Evolutionary conservation across 1,139 yeast species (phyloP).

Genomic region (Pichia sp.): DNA sequence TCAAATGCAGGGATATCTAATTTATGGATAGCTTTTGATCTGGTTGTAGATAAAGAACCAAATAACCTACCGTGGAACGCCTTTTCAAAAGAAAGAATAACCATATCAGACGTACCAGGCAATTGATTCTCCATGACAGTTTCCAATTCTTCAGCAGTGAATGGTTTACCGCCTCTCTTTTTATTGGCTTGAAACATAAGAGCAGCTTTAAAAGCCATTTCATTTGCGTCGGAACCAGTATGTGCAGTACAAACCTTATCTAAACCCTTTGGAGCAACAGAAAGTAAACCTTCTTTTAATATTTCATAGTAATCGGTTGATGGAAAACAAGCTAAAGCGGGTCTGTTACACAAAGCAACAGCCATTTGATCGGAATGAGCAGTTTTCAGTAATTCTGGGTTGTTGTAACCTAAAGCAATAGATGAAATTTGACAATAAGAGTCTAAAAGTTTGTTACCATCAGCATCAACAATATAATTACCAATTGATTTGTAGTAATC

Average conservation of each 20-base stretch:
- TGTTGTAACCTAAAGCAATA: slow-evolving; percentile 68
- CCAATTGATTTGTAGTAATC: slow-evolving; percentile 64
- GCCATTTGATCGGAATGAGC: slow-evolving; percentile 63
- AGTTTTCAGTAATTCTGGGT: slow-evolving; percentile 57
- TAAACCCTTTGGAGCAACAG: slow-evolving; percentile 67
- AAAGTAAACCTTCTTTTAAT: slow-evolving; percentile 48
- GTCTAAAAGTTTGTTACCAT: slow-evolving; percentile 59
- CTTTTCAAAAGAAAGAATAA: slow-evolving; percentile 59
- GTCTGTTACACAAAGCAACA: slow-evolving; percentile 62
- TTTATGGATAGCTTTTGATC: slow-evolving; percentile 71
- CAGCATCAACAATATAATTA: slow-evolving; percentile 65
- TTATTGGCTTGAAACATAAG: slow-evolving; percentile 64
- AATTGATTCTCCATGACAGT: slow-evolving; percentile 59
- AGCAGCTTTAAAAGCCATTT: slow-evolving; percentile 72
- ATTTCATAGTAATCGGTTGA: slow-evolving; percentile 46
- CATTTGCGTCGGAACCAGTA: slow-evolving; percentile 72
- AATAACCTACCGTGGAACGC: slow-evolving; percentile 75
- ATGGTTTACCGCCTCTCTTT: slow-evolving; percentile 49
- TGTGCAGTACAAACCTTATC: slow-evolving; percentile 61
- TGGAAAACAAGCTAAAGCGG: slow-evolving; percentile 72
- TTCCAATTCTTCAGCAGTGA: slow-evolving; percentile 48
- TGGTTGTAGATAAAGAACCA: slow-evolving; percentile 65
- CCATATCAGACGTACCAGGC: slow-evolving; percentile 66
- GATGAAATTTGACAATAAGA: slow-evolving; percentile 70
- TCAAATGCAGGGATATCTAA: slow-evolving; percentile 68